A percentile compares a stretch with the other conserved stretches of the same genome.
Evolutionary conservation across 331 rosid genomes (phyloP).

Genomic region (Rhamnella rubrinervis): DNA sequence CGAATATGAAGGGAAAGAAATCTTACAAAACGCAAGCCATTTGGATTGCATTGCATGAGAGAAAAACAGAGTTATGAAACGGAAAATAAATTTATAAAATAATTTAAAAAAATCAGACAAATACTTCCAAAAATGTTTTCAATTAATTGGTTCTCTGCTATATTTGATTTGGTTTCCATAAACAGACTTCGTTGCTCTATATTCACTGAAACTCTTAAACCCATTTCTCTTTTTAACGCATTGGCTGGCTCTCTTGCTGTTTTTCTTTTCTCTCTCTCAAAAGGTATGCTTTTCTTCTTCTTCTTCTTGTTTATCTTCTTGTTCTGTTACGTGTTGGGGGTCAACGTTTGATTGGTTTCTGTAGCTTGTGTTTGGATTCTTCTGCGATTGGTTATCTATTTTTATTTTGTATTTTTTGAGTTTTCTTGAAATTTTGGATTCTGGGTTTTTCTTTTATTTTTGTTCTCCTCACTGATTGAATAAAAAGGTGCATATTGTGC

Average conservation of each 20-base stretch:
- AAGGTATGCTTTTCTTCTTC: conserved; percentile 5
- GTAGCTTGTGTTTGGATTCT: background rate
- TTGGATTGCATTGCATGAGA: background rate
- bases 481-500: no score
- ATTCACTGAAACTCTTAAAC: background rate
- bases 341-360: background rate
- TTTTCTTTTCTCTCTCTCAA: background rate
- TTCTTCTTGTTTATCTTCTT: background rate
- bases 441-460: background rate
- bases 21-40: no score
- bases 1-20: no score
- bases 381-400: background rate
- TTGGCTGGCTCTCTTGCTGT: background rate
- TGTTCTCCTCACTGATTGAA: no score
- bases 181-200: background rate
- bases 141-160: no score
- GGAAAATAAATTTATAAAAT: background rate
- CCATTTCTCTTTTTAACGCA: background rate
- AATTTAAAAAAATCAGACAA: background rate
- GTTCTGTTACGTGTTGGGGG: background rate
- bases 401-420: background rate
- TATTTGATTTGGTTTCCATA: background rate
- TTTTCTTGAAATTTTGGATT: background rate
- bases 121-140: background rate
- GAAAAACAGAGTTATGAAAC: background rate